phyloP scores from a whole-genome alignment of 495 filamentous ascomycete genomes.

The Podospora tetraspora region DNA sequence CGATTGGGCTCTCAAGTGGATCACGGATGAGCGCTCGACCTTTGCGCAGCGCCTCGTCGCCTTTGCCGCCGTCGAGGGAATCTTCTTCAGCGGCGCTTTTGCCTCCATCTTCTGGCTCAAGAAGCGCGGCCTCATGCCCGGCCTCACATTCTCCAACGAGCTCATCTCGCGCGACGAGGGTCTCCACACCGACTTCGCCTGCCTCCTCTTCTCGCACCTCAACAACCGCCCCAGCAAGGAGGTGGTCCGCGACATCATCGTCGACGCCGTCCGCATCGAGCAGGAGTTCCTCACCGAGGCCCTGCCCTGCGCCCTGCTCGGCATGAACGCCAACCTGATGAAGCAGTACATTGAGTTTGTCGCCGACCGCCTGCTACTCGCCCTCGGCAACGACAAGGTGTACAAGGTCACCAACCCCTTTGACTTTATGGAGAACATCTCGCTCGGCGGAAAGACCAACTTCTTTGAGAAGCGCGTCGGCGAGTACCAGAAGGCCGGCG shows the following conservation, averaged over 20 bases:
- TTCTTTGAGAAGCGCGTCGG: conserved; percentile 99
- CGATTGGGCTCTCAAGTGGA: conserved; percentile 95
- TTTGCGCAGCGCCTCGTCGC: conserved; percentile 94
- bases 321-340: conserved; percentile 97
- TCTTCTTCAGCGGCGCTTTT: conserved; percentile 99
- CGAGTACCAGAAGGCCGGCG: conserved; percentile 99
- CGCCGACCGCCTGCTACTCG: conserved; percentile 85
- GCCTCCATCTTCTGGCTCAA: conserved; percentile 99
- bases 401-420: conserved; percentile 94
- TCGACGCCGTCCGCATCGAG: conserved; percentile 89
- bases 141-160: conserved; percentile 98
- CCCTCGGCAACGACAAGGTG: conserved; percentile 88
- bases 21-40: conserved; percentile 82
- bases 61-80: conserved; percentile 96
- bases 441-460: conserved; percentile 97
- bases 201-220: conserved; percentile 90
- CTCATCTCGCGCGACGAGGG: conserved; percentile 99
- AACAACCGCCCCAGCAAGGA: conserved; percentile 82
- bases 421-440: conserved; percentile 99
- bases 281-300: conserved; percentile 97
- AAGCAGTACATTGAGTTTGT: conserved; percentile 99
- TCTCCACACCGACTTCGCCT: conserved; percentile 98
- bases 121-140: conserved; percentile 98
- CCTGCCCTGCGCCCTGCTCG: conserved; percentile 83
- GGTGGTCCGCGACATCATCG: conserved; percentile 79